These are phyloP conservation scores for Colletotrichum karsti DNA, from an alignment of 2,329 filamentous ascomycete species.

Conservation along the genomic window DNA sequence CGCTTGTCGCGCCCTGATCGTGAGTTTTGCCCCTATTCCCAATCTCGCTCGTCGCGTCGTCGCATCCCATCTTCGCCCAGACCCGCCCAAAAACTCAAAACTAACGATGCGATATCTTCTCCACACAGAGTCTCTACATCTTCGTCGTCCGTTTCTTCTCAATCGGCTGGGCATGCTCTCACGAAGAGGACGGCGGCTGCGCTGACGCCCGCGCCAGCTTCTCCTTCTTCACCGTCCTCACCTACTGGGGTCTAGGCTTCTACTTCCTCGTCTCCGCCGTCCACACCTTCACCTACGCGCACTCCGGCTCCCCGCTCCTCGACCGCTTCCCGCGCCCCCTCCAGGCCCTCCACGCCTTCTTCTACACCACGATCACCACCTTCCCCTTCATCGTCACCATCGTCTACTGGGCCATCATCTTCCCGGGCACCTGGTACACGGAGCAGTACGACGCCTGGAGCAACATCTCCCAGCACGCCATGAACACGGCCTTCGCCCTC, in stretches of 20 bases:
- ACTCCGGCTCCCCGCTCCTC: constrained; percentile 61
- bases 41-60: not conserved
- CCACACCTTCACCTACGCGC: constrained; percentile 76
- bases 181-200: constrained; percentile 51
- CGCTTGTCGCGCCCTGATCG: constrained; percentile 61
- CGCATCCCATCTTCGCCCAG: not conserved
- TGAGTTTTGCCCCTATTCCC: constrained; percentile 42
- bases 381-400: constrained; percentile 76
- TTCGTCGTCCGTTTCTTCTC: constrained; percentile 75
- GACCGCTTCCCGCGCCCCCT: constrained; percentile 67
- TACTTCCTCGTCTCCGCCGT: constrained; percentile 75
- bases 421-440: constrained; percentile 51
- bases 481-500: constrained; percentile 80
- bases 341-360: constrained; percentile 71
- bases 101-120: not conserved
- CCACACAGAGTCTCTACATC: constrained; percentile 67
- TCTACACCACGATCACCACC: constrained; percentile 69
- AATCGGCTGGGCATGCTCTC: constrained; percentile 71
- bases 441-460: constrained; percentile 64
- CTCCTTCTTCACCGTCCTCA: constrained; percentile 84
- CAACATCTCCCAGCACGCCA: constrained; percentile 77
- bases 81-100: not conserved
- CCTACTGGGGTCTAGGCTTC: constrained; percentile 84
- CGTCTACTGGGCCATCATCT: constrained; percentile 75
- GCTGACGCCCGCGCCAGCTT: constrained; percentile 64